Evolutionary conservation across 179 eudicot species (phyloP).

Genomic region (Silene coronaria): DNA sequence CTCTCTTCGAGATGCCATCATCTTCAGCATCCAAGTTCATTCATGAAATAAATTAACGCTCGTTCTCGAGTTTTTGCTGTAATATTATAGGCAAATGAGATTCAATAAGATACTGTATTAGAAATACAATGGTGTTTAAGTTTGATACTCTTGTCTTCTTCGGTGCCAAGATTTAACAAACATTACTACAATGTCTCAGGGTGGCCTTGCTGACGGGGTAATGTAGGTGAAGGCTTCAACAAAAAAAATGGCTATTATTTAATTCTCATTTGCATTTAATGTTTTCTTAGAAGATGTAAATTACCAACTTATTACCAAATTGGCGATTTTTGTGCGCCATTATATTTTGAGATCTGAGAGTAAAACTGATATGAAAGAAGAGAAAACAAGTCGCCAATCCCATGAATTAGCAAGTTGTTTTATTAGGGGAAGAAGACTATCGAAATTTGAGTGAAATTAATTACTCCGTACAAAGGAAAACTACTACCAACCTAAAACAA

Average conservation of each 20-base stretch:
- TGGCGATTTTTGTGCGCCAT: too few species aligned
- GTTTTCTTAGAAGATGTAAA: too few species aligned
- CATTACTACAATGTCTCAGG: not conserved
- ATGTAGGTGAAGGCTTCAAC: not conserved
- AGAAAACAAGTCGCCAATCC: too few species aligned
- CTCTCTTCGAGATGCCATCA: not conserved
- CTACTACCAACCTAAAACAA: too few species aligned
- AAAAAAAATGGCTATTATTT: not conserved
- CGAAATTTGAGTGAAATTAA: too few species aligned
- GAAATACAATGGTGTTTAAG: not conserved
- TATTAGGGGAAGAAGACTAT: too few species aligned
- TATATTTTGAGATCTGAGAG: too few species aligned
- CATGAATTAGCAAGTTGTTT: too few species aligned
- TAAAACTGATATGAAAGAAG: too few species aligned
- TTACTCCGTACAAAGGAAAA: too few species aligned
- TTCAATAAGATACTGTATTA: not conserved
- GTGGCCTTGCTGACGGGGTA: too few species aligned
- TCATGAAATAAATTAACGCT: not conserved
- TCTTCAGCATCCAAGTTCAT: not conserved
- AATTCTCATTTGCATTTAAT: not conserved
- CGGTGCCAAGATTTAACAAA: not conserved
- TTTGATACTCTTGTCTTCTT: not conserved
- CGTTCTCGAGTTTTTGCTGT: not conserved
- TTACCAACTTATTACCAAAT: too few species aligned
- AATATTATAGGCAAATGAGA: not conserved